phyloP scores from a whole-genome alignment of 106 monocot species.

The Gastrodia elata region DNA sequence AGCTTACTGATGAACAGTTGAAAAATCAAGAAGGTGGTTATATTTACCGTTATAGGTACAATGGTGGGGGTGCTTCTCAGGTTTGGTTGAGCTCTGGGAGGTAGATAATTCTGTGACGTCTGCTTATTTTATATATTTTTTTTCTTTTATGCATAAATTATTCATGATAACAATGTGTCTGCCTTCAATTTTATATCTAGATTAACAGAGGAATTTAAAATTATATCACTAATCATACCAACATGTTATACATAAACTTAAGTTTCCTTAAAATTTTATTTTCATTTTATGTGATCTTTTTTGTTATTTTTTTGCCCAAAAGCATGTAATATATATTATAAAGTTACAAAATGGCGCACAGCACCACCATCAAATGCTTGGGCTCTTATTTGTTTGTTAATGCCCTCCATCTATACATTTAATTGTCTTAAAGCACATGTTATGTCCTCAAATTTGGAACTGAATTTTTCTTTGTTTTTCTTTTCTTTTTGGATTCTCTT shows the following conservation, averaged over 20 bases:
- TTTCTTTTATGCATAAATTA: neutral
- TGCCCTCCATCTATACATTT: too few relatives aligned
- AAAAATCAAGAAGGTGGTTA: slow-evolving; percentile 60
- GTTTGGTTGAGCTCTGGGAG: slow-evolving; percentile 81
- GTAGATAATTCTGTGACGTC: slow-evolving; percentile 16
- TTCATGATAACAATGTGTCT: neutral
- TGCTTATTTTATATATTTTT: neutral
- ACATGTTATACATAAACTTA: neutral
- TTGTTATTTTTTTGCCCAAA: neutral
- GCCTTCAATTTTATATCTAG: neutral
- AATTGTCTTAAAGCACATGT: too few relatives aligned
- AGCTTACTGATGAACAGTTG: slow-evolving; percentile 56
- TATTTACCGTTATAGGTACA: slow-evolving; percentile 67
- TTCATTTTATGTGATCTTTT: neutral
- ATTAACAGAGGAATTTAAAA: neutral
- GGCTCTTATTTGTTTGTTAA: too few relatives aligned
- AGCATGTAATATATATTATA: too few relatives aligned
- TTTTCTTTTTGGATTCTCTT: too few relatives aligned
- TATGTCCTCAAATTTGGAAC: too few relatives aligned
- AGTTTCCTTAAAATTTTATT: neutral
- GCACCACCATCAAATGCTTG: too few relatives aligned
- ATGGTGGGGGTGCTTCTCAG: slow-evolving; percentile 78
- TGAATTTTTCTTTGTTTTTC: too few relatives aligned
- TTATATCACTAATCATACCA: neutral
- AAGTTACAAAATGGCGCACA: too few relatives aligned